A percentile compares a stretch with the other conserved stretches of the same genome.
Evolutionary conservation across 202 grass and related monocot species (phyloP).

Genomic region (Zoysia matrella): DNA sequence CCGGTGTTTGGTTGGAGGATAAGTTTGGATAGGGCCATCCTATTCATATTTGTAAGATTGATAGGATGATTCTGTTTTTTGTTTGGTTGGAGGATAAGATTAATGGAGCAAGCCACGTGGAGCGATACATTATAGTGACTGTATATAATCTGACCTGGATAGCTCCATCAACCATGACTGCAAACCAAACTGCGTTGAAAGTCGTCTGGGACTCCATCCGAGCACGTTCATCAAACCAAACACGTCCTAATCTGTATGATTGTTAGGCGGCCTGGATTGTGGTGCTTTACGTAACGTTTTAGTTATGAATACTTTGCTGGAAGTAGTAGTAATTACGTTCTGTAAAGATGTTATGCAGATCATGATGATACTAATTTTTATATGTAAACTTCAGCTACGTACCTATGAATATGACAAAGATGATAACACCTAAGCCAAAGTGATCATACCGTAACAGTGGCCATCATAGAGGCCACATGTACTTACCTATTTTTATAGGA

Average conservation of each 20-base stretch:
- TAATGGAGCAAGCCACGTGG: too few species aligned
- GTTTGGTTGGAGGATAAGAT: too few species aligned
- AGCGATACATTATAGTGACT: too few species aligned
- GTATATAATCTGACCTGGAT: too few species aligned
- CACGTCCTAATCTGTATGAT: constrained; percentile 38
- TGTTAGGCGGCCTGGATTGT: constrained; percentile 37
- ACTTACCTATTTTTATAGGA: constrained; percentile 40
- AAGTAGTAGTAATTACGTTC: constrained; percentile 44
- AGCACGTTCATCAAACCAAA: too few species aligned
- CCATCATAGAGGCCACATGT: constrained; percentile 51
- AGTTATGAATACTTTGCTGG: constrained; percentile 44
- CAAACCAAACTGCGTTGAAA: too few species aligned
- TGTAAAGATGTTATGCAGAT: constrained; percentile 43
- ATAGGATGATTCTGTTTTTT: too few species aligned
- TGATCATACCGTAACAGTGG: constrained; percentile 41
- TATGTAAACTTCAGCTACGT: constrained; percentile 47
- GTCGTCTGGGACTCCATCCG: too few species aligned
- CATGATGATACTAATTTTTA: constrained; percentile 55
- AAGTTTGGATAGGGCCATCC: too few species aligned
- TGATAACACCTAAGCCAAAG: constrained; percentile 45
- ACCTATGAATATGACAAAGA: constrained; percentile 52
- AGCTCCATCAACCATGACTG: too few species aligned
- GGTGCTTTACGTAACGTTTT: constrained; percentile 28
- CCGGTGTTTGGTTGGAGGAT: too few species aligned
- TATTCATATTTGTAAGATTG: too few species aligned